Evolutionary conservation across 768 basidiomycete species (phyloP).

Genomic region (Boletus fagicola): DNA sequence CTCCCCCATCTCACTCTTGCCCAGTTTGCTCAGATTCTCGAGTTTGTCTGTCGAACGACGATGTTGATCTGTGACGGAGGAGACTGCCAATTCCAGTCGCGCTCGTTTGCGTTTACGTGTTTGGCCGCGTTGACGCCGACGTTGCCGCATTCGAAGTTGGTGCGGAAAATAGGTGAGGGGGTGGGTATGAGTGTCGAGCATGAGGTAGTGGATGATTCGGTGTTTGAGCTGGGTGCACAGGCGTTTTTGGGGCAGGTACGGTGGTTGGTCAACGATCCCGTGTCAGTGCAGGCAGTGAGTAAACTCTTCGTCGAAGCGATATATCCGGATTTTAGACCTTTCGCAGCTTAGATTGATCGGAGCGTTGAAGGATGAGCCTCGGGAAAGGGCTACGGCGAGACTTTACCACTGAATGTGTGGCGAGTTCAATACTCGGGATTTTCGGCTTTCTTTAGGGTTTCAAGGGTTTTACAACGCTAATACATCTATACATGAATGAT

Average conservation of each 20-base stretch:
- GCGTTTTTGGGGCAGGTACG: constrained; percentile 7
- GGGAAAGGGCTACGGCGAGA: background rate
- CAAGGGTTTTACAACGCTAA: too few species aligned
- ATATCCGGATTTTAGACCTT: background rate
- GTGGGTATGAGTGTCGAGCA: too few species aligned
- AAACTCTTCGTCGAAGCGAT: background rate
- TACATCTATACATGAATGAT: too few species aligned
- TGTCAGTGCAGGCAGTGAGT: constrained; percentile 8
- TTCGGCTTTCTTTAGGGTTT: too few species aligned
- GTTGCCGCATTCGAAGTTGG: constrained; percentile 2
- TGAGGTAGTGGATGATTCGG: constrained; percentile 1
- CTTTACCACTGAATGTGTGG: constrained; percentile 1
- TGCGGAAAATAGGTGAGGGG: background rate
- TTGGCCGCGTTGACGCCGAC: constrained; percentile 5
- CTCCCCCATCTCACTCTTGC: background rate
- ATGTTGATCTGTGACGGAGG: constrained; percentile 6
- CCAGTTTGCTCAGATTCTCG: constrained; percentile 5
- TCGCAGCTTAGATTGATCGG: background rate
- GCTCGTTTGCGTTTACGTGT: constrained; percentile 13
- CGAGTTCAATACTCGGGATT: background rate
- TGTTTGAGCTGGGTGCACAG: constrained; percentile 14
- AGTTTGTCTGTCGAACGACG: constrained; percentile 7
- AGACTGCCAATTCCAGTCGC: constrained; percentile 14
- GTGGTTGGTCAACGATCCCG: constrained; percentile 2
- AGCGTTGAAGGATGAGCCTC: background rate